A percentile compares a stretch with the other conserved stretches of the same genome.
phyloP scores from a whole-genome alignment of 768 basidiomycete species.

The Boletellus ananas region DNA sequence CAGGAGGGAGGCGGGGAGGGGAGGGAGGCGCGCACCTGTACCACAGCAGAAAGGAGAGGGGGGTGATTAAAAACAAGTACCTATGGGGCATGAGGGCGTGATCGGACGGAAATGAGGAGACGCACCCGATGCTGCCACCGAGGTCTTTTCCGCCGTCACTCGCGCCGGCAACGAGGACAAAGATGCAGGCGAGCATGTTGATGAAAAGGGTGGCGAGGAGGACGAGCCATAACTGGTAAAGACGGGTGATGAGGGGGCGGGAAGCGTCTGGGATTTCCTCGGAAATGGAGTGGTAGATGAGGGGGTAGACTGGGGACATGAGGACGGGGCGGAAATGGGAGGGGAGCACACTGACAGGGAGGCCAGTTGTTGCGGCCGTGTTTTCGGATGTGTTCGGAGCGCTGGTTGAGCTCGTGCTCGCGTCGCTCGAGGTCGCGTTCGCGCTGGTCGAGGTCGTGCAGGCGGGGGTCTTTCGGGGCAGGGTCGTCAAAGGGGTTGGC shows the following conservation, averaged over 20 bases:
- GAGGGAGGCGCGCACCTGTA: constrained; percentile 62
- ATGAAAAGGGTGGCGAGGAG: constrained; percentile 76
- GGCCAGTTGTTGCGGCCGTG: constrained; percentile 95
- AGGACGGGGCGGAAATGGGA: constrained; percentile 14
- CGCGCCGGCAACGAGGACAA: constrained; percentile 75
- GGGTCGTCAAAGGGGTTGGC: constrained; percentile 91
- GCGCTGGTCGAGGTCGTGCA: constrained; percentile 68
- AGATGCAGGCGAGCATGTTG: constrained; percentile 89
- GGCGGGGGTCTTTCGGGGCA: constrained; percentile 38
- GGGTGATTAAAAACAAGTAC: constrained; percentile 74
- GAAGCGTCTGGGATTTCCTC: constrained; percentile 87
- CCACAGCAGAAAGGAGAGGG: constrained; percentile 88
- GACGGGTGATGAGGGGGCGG: constrained; percentile 71
- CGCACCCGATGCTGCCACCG: constrained; percentile 79
- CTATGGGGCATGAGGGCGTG: constrained; percentile 37
- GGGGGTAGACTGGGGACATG: constrained; percentile 69
- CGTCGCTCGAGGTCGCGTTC: constrained; percentile 80
- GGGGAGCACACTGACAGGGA: constrained; percentile 55
- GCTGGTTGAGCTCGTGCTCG: constrained; percentile 68
- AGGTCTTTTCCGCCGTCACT: constrained; percentile 74
- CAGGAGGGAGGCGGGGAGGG: constrained; percentile 8
- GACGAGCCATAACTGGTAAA: constrained; percentile 94
- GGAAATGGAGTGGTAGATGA: constrained; percentile 90
- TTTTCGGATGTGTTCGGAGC: constrained; percentile 62
- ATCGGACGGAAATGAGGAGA: constrained; percentile 15